Conservation (phyloP, 1,284 basidiomycete species). For the Pseudozyma tsukubaensis region DNA sequence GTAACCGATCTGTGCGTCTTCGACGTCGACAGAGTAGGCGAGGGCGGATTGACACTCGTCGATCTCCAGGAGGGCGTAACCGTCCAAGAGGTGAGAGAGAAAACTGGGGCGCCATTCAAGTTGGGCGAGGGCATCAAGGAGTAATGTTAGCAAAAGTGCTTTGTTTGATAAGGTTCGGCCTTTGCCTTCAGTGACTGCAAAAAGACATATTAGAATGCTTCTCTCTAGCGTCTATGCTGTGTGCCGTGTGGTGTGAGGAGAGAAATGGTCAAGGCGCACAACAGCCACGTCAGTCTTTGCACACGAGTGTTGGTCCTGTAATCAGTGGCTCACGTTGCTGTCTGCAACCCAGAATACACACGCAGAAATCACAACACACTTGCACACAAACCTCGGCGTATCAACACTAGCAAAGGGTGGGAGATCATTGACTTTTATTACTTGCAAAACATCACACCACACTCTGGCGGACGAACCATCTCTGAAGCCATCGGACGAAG, state of each 20-base stretch:
- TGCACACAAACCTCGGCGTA: background rate
- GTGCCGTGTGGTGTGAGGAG: too few relatives aligned
- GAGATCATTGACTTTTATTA: constrained; percentile 1
- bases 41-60: constrained; percentile 79
- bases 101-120: constrained; percentile 83
- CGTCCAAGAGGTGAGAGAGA: constrained; percentile 83
- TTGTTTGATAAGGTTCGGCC: too few relatives aligned
- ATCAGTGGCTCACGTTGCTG: too few relatives aligned
- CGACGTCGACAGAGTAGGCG: constrained; percentile 78
- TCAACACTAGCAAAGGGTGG: background rate
- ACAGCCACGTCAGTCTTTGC: too few relatives aligned
- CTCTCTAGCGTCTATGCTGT: too few relatives aligned
- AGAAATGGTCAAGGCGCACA: too few relatives aligned
- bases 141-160: constrained; percentile 1
- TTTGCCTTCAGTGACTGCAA: too few relatives aligned
- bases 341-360: too few relatives aligned
- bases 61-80: constrained; percentile 86
- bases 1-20: constrained; percentile 92
- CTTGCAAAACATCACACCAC: constrained; percentile 5
- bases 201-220: too few relatives aligned
- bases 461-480: constrained; percentile 53
- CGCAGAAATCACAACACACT: too few relatives aligned
- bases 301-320: too few relatives aligned
- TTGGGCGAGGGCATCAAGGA: constrained; percentile 43
- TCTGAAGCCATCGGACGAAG: constrained; percentile 39